Conservation (phyloP, 2,329 filamentous ascomycete genomes). For the Hypoxylon rubiginosum region DNA sequence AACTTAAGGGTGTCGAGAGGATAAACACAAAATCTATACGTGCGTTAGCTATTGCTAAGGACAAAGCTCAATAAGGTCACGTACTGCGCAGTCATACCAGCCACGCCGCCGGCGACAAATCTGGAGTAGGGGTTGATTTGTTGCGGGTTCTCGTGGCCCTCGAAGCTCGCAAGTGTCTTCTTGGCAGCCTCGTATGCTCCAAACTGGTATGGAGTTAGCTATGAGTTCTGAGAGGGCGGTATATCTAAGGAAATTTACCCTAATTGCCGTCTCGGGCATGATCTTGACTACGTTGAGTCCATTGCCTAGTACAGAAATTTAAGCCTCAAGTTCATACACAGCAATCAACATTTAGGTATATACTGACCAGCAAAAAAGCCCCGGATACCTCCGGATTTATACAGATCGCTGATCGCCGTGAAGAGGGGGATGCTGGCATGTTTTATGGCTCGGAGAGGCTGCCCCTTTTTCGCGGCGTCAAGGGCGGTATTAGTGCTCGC, state of each 20-base stretch:
- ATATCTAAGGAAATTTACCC: constrained; percentile 58
- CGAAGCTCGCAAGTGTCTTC: constrained; percentile 83
- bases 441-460: constrained; percentile 72
- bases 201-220: constrained; percentile 66
- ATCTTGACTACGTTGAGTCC: constrained; percentile 97
- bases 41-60: constrained; percentile 42
- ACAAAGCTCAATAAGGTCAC: constrained; percentile 50
- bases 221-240: neutral
- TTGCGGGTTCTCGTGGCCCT: constrained; percentile 87
- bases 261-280: constrained; percentile 98
- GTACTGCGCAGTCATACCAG: constrained; percentile 93
- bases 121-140: constrained; percentile 86
- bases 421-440: constrained; percentile 77
- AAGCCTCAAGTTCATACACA: constrained; percentile 9
- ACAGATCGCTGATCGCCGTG: constrained; percentile 82
- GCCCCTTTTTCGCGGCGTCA: constrained; percentile 77
- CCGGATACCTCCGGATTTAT: constrained; percentile 85
- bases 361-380: constrained; percentile 91
- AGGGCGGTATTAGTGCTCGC: constrained; percentile 68
- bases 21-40: constrained; percentile 85
- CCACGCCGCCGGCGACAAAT: constrained; percentile 90
- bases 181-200: constrained; percentile 97
- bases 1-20: constrained; percentile 88
- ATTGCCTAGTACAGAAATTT: constrained; percentile 74
- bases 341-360: neutral